These are phyloP conservation scores for Zygosaccharomyces gambellarensis DNA, from an alignment of 805 yeast genomes.

Conservation along the genomic window DNA sequence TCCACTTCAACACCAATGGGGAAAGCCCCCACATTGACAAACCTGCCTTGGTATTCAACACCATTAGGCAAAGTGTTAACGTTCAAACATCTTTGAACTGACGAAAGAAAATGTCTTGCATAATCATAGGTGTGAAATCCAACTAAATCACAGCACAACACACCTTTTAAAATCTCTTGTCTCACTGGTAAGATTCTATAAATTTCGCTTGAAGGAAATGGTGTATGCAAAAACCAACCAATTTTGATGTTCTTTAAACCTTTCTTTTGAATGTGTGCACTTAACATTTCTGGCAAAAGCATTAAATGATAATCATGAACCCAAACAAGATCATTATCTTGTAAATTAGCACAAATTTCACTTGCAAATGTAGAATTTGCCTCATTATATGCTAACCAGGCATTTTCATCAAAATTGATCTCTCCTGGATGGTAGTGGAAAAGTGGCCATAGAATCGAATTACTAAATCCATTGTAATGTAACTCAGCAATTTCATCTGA, in stretches of 20 bases:
- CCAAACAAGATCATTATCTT: slow-evolving; percentile 90
- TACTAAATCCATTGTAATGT: slow-evolving; percentile 94
- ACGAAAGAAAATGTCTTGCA: slow-evolving; percentile 89
- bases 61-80: slow-evolving; percentile 89
- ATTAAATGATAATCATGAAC: slow-evolving; percentile 96
- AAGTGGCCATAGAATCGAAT: slow-evolving; percentile 94
- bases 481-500: slow-evolving; percentile 88
- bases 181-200: slow-evolving; percentile 94
- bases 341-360: slow-evolving; percentile 60
- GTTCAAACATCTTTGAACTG: slow-evolving; percentile 78
- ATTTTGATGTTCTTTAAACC: slow-evolving; percentile 54
- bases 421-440: slow-evolving; percentile 99
- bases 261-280: slow-evolving; percentile 42
- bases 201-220: slow-evolving; percentile 95
- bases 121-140: slow-evolving; percentile 99
- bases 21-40: slow-evolving; percentile 88
- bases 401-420: slow-evolving; percentile 94
- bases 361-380: slow-evolving; percentile 82
- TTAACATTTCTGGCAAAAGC: slow-evolving; percentile 85
- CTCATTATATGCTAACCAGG: slow-evolving; percentile 96
- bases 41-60: slow-evolving; percentile 67
- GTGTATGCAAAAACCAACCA: slow-evolving; percentile 95
- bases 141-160: slow-evolving; percentile 85
- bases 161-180: slow-evolving; percentile 86
- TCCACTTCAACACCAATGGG: slow-evolving; percentile 99